Base-by-base conservation (phyloP, 345 rosid genomes). In the Microthlaspi erraticum region DNA sequence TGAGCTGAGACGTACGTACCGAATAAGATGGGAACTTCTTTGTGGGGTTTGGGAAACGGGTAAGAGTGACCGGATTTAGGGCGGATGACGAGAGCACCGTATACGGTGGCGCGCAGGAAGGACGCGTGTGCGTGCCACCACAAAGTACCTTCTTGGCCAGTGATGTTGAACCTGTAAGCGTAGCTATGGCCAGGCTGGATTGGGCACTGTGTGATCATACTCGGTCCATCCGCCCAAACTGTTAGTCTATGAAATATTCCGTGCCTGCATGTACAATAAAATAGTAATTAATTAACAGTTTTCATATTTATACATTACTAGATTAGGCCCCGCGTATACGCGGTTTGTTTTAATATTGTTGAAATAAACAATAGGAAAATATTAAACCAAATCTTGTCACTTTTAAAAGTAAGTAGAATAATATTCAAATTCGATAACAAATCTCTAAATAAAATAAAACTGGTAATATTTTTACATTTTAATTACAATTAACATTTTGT, bases 121-220 rank as follows among this genome's bases (percentile, higher is more conserved):
- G 89, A 82, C 20, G 77, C 46, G 17, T 93, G 98, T 31, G 97
- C 95, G 29, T 93, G 96, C 98, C 98, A 93, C 97, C 97, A 91
- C 1, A 91, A 84, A 18, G 98, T 91, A 6, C 97, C 97, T 70
- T 91, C 96, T 56, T 93, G 98, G 18, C 72, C 61, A 33, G 78
- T 74, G 77, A 91, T 60, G 29, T 48, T 85, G 68, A 89, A 91
- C 61, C 73, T 83, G 78, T 93, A 88, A 4, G 91, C 83, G 73
- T 80, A 93, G 17, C 74, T 85, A 10, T 39, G 45, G 3, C 94
- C 93, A 0, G 98, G 92, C 2, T 18, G 78, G 46, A 91, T 87
- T 9, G 98, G 93, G 54, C 98, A 91, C 11, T 93, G 98, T 2
- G 97, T 87, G 12, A 86, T 58, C 87, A 85, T 86, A 12, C 33